Evolutionary conservation across 2,329 filamentous ascomycete genomes (phyloP).

Genomic region (Arthrobotrys pseudoclavata): DNA sequence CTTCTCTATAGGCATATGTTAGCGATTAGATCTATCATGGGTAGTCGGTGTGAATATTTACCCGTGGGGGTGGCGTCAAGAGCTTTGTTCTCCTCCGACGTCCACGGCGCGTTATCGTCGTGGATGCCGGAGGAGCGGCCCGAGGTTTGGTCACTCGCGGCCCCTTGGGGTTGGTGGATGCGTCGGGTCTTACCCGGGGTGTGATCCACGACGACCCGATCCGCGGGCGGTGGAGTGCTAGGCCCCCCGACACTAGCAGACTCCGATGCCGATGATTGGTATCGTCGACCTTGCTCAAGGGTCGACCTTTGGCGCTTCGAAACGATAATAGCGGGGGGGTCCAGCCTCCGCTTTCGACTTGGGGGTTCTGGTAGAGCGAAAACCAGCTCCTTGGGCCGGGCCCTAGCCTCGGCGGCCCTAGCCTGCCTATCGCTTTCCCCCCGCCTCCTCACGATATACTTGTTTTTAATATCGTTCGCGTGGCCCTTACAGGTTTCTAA

Average conservation of each 20-base stretch:
- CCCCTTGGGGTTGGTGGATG: slow-evolving; percentile 9
- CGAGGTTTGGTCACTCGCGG: background rate
- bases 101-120: slow-evolving; percentile 52
- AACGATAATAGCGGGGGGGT: background rate
- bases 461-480: slow-evolving; percentile 6
- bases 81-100: slow-evolving; percentile 21
- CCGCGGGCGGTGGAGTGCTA: slow-evolving; percentile 10
- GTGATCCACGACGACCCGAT: slow-evolving; percentile 40
- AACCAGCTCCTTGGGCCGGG: background rate
- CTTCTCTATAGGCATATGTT: background rate
- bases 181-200: slow-evolving; percentile 41
- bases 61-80: slow-evolving; percentile 15
- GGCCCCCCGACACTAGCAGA: background rate
- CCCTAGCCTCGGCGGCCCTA: background rate
- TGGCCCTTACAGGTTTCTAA: background rate
- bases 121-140: slow-evolving; percentile 24
- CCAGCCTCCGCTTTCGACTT: slow-evolving; percentile 16
- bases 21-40: background rate
- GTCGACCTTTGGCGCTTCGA: slow-evolving; percentile 4
- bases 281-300: background rate
- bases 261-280: background rate
- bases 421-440: background rate
- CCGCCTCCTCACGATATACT: slow-evolving; percentile 13
- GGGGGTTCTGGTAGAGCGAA: background rate
- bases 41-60: background rate